Evolutionary conservation across 352 stramenopile species (phyloP), one percentile per base, ranked within the genome.

Genomic region (Globisporangium lucens): DNA sequence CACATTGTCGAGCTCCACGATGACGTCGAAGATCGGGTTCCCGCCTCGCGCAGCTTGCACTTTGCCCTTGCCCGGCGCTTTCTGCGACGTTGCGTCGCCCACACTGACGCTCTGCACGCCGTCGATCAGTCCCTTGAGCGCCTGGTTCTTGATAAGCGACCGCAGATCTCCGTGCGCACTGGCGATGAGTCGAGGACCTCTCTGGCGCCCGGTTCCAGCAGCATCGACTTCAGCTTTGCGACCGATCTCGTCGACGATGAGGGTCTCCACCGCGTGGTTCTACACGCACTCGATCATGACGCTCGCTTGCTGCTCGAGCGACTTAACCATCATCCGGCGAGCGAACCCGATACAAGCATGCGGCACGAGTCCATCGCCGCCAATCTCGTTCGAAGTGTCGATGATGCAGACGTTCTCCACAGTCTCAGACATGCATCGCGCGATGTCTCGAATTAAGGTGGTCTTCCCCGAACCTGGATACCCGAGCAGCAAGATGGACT

Each of bases 371-470:
- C 89, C 88, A 66, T 95, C 87, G n/a, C 91, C 89, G 10, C 77
- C 87, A 70, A 97, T 97, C 71, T 97, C 89, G 74, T 97, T 97
- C n/a, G 78, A 94, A 29, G 90, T 97, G 75, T 98, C 91, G 29
- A 97, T 87, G 47, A 97, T 91, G 22, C 85, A 80, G 12, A 96
- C 82, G 64, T 94, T 96, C 74, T 87, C 73, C 47, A 74, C 77
- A 13, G 67, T 74, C 62, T 82, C 66, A 0, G 89, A 78, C n/a
- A 97, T 69, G 27, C 75, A 82, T 3, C 85, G 69, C 8, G 87
- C 81, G 17, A 93, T 79, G 55, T 97, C 89, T 66, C 88, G 78
- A 38, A 98, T 87, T 3, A 97, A 71, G 4, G 89, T 96, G 22
- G 89, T 96, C 64, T 97, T 97, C 13, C 89, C 90, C n/a, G 69